Evolutionary conservation across 1,284 basidiomycete species (phyloP).

Genomic region (Wolfiporia cocos): DNA sequence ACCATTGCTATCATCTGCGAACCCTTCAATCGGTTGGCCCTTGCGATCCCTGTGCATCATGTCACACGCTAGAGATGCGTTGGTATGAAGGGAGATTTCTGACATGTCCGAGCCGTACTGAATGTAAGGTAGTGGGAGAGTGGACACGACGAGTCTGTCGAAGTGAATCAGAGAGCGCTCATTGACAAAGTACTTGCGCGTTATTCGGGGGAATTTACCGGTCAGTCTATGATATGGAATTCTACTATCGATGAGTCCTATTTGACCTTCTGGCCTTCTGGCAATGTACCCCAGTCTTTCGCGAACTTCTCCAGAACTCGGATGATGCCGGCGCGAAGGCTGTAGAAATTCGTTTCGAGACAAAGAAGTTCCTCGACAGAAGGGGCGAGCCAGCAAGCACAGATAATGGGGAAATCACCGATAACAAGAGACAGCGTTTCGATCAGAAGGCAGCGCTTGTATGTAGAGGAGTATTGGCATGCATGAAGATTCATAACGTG

Average conservation of each 20-base stretch:
- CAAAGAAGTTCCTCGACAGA: slow-evolving; percentile 45
- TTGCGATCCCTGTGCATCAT: too few species aligned
- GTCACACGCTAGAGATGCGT: slow-evolving; percentile 16
- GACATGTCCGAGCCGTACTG: not conserved
- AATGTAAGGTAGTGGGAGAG: slow-evolving; percentile 48
- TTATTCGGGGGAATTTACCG: slow-evolving; percentile 91
- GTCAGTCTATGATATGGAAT: slow-evolving; percentile 25
- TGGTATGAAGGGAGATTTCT: slow-evolving; percentile 12
- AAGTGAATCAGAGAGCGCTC: slow-evolving; percentile 92
- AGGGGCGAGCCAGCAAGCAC: slow-evolving; percentile 23
- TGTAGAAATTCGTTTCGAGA: slow-evolving; percentile 82
- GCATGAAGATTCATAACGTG: not conserved
- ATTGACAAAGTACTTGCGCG: slow-evolving; percentile 93
- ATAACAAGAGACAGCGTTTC: slow-evolving; percentile 25
- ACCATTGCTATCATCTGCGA: too few species aligned
- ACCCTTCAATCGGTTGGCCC: too few species aligned
- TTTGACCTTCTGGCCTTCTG: not conserved
- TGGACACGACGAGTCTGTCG: slow-evolving; percentile 79
- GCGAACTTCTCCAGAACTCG: slow-evolving; percentile 92
- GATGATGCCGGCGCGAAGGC: slow-evolving; percentile 85
- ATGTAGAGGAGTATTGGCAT: slow-evolving; percentile 10
- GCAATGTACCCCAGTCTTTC: slow-evolving; percentile 80
- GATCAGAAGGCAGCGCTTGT: slow-evolving; percentile 57
- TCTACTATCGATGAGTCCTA: too few species aligned
- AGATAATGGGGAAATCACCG: not conserved